Percentiles rank a stretch among this genome's conserved stretches.
Conservation (phyloP, 768 basidiomycete species). For the Hypsizygus marmoreus region DNA sequence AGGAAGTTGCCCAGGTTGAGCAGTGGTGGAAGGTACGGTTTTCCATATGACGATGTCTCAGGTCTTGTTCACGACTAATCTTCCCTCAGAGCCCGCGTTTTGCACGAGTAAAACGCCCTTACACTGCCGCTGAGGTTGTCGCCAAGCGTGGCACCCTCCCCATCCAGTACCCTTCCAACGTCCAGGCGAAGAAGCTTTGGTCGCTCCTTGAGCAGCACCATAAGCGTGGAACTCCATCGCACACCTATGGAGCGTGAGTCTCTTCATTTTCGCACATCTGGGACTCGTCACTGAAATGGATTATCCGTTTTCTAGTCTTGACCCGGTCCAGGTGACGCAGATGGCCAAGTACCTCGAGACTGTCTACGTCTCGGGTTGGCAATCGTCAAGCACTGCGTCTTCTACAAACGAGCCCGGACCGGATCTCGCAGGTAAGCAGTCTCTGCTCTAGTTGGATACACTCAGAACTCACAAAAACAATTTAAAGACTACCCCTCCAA, state of each 20-base stretch:
- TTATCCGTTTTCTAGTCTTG: conserved; percentile 58
- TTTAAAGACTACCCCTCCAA: conserved; percentile 91
- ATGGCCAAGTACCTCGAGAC: conserved; percentile 99
- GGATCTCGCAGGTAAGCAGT: conserved; percentile 85
- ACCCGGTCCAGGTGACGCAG: conserved; percentile 97
- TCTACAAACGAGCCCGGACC: conserved; percentile 96
- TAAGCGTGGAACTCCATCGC: conserved; percentile 76
- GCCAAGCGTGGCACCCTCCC: conserved; percentile 88
- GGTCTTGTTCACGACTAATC: conserved; percentile 10
- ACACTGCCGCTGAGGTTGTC: conserved; percentile 91
- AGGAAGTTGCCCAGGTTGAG: conserved; percentile 85
- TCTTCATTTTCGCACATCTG: not conserved
- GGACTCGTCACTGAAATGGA: not conserved
- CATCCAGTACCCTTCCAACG: conserved; percentile 84
- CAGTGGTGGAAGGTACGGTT: conserved; percentile 86
- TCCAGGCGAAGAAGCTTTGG: conserved; percentile 88
- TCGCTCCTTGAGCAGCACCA: conserved; percentile 73
- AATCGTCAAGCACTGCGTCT: conserved; percentile 91
- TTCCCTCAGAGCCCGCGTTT: conserved; percentile 77
- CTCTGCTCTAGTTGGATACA: not conserved
- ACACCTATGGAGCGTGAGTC: conserved; percentile 98
- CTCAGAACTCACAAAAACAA: not conserved
- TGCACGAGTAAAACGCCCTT: conserved; percentile 83
- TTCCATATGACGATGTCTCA: conserved; percentile 1
- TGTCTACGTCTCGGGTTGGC: conserved; percentile 97